Conservation (phyloP, 2,329 filamentous ascomycete genomes). For the Aspergillus ochraceoroseus region DNA sequence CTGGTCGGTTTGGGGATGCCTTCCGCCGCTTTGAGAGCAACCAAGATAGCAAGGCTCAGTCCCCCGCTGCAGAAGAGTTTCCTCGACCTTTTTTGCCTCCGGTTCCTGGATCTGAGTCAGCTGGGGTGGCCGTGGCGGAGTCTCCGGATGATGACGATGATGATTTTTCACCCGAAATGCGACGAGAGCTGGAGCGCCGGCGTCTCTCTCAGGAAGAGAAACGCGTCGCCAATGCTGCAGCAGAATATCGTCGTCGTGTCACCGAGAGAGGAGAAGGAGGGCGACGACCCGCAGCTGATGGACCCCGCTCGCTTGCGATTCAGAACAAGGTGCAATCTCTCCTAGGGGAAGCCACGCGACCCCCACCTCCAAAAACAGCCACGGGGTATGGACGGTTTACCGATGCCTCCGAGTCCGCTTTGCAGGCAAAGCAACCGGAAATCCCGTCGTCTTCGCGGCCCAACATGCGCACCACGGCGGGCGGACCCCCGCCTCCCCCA, state of each 20-base stretch:
- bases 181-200: constrained; percentile 79
- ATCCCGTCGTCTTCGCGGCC: constrained; percentile 20
- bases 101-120: constrained; percentile 65
- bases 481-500: constrained; percentile 16
- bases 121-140: constrained; percentile 63
- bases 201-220: constrained; percentile 81
- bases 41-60: constrained; percentile 32
- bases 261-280: constrained; percentile 56
- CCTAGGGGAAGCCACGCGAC: constrained; percentile 66
- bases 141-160: constrained; percentile 61
- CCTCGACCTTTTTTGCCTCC: constrained; percentile 51
- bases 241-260: constrained; percentile 75
- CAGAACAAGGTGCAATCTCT: constrained; percentile 86
- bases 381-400: constrained; percentile 88
- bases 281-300: constrained; percentile 45
- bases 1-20: constrained; percentile 84
- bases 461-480: constrained; percentile 23
- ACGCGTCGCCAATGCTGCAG: constrained; percentile 80
- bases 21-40: constrained; percentile 81
- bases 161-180: constrained; percentile 77
- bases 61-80: constrained; percentile 42
- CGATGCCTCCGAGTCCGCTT: constrained; percentile 42
- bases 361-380: constrained; percentile 63
- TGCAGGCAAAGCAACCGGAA: constrained; percentile 40
- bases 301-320: constrained; percentile 71